Percentiles rank a stretch among this genome's conserved stretches.
These are phyloP conservation scores for Apiotrichum brassicae DNA, from an alignment of 1,284 basidiomycete genomes.

Conservation along the genomic window DNA sequence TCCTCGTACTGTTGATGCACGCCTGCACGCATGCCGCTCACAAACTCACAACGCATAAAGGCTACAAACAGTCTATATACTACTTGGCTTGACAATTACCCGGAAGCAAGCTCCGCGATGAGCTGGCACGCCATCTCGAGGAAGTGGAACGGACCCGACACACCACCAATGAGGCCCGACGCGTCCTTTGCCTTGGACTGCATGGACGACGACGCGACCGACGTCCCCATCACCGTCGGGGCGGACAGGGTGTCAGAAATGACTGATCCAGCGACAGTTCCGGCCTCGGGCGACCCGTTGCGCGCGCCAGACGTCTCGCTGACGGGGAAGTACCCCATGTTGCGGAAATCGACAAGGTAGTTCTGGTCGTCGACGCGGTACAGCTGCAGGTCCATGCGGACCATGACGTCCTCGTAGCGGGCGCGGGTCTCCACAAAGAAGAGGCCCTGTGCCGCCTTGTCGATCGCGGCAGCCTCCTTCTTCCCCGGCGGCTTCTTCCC, in stretches of 20 bases:
- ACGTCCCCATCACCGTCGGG: neutral
- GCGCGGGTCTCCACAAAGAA: slow-evolving; percentile 95
- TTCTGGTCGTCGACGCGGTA: slow-evolving; percentile 94
- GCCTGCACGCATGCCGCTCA: no score
- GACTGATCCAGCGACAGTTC: neutral
- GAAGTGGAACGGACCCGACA: slow-evolving; percentile 86
- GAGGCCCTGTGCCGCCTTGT: slow-evolving; percentile 55
- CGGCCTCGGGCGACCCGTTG: slow-evolving; percentile 57
- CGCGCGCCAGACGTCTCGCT: slow-evolving; percentile 42
- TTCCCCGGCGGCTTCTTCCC: slow-evolving; percentile 37
- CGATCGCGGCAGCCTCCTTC: slow-evolving; percentile 48
- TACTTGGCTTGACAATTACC: neutral
- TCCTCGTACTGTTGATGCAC: no score
- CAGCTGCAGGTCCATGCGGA: slow-evolving; percentile 93
- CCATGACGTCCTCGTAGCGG: slow-evolving; percentile 81
- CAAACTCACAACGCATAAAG: slow-evolving; percentile 7
- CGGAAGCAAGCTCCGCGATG: slow-evolving; percentile 50
- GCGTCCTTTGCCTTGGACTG: slow-evolving; percentile 16
- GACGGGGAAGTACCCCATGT: slow-evolving; percentile 77
- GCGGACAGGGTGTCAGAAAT: neutral
- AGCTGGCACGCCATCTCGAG: slow-evolving; percentile 81
- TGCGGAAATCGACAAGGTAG: slow-evolving; percentile 96
- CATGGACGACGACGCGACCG: neutral
- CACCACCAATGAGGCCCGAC: slow-evolving; percentile 60
- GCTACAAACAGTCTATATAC: slow-evolving; percentile 3